phyloP scores from a whole-genome alignment of 139 green algal genomes.

The Diplosphaera chodatii region DNA sequence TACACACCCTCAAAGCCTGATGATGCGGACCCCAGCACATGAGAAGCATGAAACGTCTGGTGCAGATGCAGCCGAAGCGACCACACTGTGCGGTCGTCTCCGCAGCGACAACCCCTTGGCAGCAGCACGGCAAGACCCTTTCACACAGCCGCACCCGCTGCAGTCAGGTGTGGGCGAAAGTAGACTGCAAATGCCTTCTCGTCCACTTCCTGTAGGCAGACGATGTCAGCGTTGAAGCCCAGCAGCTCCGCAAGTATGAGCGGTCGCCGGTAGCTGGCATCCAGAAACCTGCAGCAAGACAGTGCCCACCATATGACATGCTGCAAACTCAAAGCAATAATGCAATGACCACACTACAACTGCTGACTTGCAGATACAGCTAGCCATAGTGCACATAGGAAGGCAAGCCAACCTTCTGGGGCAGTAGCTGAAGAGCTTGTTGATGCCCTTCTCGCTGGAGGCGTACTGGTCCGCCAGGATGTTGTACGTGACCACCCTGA shows the following conservation, averaged over 20 bases:
- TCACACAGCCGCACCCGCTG: constrained; percentile 10
- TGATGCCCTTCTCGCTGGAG: constrained; percentile 52
- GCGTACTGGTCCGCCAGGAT: constrained; percentile 90
- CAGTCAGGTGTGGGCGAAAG: constrained; percentile 47
- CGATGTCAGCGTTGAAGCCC: constrained; percentile 60
- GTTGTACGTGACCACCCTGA: constrained; percentile 88
- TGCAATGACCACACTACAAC: too few relatives aligned
- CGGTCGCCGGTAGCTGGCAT: constrained; percentile 67
- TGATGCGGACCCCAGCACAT: too few relatives aligned
- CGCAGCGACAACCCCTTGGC: too few relatives aligned
- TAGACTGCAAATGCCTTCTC: constrained; percentile 56
- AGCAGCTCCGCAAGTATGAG: constrained; percentile 75
- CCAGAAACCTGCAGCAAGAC: constrained; percentile 40
- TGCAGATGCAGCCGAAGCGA: too few relatives aligned
- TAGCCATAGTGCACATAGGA: too few relatives aligned
- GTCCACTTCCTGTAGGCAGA: constrained; percentile 82
- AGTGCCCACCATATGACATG: neutral
- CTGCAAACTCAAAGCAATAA: neutral
- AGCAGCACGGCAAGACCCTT: too few relatives aligned
- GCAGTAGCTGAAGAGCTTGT: constrained; percentile 68
- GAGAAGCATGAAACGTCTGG: too few relatives aligned
- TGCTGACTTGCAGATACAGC: too few relatives aligned
- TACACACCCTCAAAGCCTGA: constrained; percentile 56
- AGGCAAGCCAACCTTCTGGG: constrained; percentile 4
- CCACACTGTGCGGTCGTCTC: too few relatives aligned